Evolutionary conservation across 106 monocot genomes (phyloP).

Genomic region (Agapanthus africanus): DNA sequence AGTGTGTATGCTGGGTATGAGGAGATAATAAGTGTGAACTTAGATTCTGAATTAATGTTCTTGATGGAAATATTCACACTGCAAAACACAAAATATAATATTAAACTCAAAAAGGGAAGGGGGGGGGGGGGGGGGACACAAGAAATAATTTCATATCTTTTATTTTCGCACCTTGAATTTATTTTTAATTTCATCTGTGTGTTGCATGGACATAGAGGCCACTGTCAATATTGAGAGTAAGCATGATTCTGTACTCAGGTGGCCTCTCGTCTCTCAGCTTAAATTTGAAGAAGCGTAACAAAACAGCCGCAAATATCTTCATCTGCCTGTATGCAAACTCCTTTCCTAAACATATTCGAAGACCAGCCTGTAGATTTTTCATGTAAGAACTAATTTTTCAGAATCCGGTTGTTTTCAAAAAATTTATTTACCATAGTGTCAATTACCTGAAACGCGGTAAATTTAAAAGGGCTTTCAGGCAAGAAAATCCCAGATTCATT

Average conservation of each 20-base stretch:
- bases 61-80: no score
- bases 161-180: no score
- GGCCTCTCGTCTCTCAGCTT: conserved; percentile 13
- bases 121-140: no score
- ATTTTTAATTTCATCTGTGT: background rate
- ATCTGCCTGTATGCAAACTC: conserved; percentile 43
- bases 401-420: no score
- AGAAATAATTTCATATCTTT: no score
- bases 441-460: conserved; percentile 48
- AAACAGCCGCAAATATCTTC: conserved; percentile 33
- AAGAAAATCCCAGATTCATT: conserved; percentile 25
- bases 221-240: conserved; percentile 29
- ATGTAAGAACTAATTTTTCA: background rate
- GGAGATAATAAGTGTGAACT: no score
- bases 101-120: no score
- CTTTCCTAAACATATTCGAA: conserved; percentile 36
- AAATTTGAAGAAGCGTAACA: conserved; percentile 29
- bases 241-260: conserved; percentile 9
- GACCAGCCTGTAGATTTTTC: conserved; percentile 25
- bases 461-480: conserved; percentile 49
- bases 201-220: conserved; percentile 20
- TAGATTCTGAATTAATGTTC: no score
- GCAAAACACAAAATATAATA: no score
- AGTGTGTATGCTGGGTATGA: background rate
- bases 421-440: no score